Evolutionary conservation across 1,284 basidiomycete species (phyloP), one percentile per base, ranked within the genome.

Genomic region (Puccinia horiana): DNA sequence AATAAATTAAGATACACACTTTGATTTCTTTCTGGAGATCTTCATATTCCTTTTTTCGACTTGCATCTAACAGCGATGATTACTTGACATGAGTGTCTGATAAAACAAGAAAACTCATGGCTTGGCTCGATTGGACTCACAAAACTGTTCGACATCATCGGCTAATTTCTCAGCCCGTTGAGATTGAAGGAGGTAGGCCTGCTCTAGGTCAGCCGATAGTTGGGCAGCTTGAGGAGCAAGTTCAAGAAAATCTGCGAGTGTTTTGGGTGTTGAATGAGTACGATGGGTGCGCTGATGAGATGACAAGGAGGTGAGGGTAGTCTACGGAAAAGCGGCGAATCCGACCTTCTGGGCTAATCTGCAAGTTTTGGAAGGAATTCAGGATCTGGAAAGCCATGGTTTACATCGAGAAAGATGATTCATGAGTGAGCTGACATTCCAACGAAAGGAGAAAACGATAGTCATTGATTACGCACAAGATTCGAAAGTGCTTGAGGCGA

Each of bases 191-290:
- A 20, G 4, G 35, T 61, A 49, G 4, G 76, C 76, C 9, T 79
- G 63, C 35, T 79, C 76, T 29, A 79, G 9, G 47, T 79, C 76
- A 32, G 29, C 23, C n/a, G 76, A 79, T 42, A 79, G 76, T n/a
- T 79, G 42, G n/a, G 76, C 61, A 79, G 52, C 44, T n/a, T 54
- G 76, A 23, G 47, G 61, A 2, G 63, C 76, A 23, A 79, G 35
- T 14, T 67, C 61, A 54, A 42, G 76, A 54, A 63, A 79, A 79
- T 52, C 76, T 79, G 63, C 37, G 52, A n/a, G 42, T 72, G 14
- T 35, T 49, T 49, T 4, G 44, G 69, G 29, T 49, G n/a, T 65
- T 40, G 63, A 18, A 65, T 65, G 35, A 65, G 37, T 40, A 65
- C 63, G 35, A 40, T 40, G 20, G 63, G 35, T 40, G 12, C 35